phyloP scores from a whole-genome alignment of 192 early-diverging fungal species.

The Lobosporangium transversale region DNA sequence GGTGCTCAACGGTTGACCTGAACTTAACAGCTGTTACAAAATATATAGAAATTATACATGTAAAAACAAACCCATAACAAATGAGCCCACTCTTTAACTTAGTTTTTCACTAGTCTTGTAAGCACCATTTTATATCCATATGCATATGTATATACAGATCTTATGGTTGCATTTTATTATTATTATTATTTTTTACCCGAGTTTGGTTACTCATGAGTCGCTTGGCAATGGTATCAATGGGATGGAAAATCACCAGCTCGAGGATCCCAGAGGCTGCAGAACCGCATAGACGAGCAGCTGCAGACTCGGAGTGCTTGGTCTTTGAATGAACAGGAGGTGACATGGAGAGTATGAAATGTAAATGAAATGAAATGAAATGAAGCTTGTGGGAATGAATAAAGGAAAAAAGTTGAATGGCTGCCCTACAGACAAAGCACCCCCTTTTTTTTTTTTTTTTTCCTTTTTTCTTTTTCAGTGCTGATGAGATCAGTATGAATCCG shows the following conservation, averaged over 20 bases:
- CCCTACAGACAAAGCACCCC: too few relatives aligned
- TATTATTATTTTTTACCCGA: constrained; percentile 67
- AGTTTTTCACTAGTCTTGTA: too few relatives aligned
- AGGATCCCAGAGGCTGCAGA: constrained; percentile 90
- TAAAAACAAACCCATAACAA: too few relatives aligned
- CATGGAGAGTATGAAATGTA: constrained; percentile 26
- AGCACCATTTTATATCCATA: too few relatives aligned
- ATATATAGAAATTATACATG: not conserved
- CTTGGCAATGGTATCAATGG: constrained; percentile 97
- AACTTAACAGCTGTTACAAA: constrained; percentile 64
- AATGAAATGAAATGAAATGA: constrained; percentile 7
- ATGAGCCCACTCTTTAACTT: too few relatives aligned
- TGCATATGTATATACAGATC: not conserved
- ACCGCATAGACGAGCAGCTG: constrained; percentile 85
- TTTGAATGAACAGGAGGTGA: constrained; percentile 62
- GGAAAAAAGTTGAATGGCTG: not conserved
- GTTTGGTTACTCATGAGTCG: constrained; percentile 95
- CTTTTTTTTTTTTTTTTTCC: too few relatives aligned
- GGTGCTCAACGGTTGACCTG: constrained; percentile 18
- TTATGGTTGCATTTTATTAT: not conserved
- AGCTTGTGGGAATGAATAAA: not conserved
- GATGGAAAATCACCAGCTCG: constrained; percentile 97
- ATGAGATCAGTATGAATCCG: too few relatives aligned
- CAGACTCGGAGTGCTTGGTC: constrained; percentile 83
- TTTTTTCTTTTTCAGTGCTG: too few relatives aligned